Percentiles rank a stretch among this genome's conserved stretches.
Evolutionary conservation across 225 moss, liverwort and hornwort species (phyloP).

Genomic region (Bryoerythrophyllum caledonicum): DNA sequence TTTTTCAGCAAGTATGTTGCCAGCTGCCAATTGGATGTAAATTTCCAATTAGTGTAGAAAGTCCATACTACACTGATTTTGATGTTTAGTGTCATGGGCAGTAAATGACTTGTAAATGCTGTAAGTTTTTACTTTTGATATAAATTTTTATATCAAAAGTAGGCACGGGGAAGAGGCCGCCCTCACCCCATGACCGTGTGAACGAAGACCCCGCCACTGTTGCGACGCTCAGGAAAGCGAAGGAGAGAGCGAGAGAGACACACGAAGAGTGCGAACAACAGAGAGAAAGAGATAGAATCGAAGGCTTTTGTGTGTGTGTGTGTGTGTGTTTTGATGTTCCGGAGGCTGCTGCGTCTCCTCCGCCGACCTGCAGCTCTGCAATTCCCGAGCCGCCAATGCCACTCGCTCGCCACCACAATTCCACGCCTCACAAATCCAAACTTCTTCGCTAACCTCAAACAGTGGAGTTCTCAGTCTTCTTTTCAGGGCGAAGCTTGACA

Average conservation of each 20-base stretch:
- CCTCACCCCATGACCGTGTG: background rate
- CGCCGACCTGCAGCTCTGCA: background rate
- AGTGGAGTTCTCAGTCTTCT: background rate
- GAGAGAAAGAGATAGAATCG: background rate
- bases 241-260: background rate
- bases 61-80: no score
- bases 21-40: no score
- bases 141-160: no score
- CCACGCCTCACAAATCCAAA: background rate
- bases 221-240: background rate
- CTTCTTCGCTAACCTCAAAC: background rate
- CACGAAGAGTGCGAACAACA: no score
- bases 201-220: background rate
- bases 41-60: no score
- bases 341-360: background rate
- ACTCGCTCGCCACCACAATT: background rate
- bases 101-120: no score
- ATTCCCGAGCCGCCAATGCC: conserved; percentile 4
- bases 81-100: no score
- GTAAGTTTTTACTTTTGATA: no score
- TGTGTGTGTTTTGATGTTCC: background rate
- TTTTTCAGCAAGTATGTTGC: no score
- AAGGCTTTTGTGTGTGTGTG: background rate
- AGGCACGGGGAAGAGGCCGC: background rate
- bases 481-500: background rate